Conservation (phyloP, 1,139 yeast species). For the Saccharomyces hybrid region DNA sequence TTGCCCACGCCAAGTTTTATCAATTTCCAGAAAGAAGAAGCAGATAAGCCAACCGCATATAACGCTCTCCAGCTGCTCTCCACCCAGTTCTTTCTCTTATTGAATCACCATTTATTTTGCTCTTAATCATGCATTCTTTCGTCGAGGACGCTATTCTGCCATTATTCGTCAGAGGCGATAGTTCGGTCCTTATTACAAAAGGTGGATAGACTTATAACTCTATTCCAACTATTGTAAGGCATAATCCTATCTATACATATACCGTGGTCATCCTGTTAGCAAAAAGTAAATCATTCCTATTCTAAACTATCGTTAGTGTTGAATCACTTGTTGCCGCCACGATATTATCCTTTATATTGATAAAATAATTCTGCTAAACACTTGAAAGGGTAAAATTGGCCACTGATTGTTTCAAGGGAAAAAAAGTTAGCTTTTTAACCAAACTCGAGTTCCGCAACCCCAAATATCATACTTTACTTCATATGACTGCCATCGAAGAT, state of each 20-base stretch:
- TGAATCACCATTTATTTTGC: neutral
- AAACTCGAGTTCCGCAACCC: neutral
- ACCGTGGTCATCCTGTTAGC: neutral
- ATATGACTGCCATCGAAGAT: slow-evolving; percentile 25
- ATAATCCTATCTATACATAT: neutral
- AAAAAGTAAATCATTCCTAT: neutral
- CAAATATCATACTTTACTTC: neutral
- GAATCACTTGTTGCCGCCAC: neutral
- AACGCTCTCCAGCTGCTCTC: neutral
- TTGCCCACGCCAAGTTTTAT: neutral
- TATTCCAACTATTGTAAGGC: neutral
- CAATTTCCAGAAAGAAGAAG: neutral
- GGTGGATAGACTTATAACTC: neutral
- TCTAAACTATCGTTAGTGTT: neutral
- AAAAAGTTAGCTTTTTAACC: neutral
- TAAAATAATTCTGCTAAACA: neutral
- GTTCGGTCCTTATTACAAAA: neutral
- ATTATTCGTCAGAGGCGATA: neutral
- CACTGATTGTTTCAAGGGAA: neutral
- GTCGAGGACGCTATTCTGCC: neutral
- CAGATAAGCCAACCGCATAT: neutral
- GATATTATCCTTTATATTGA: neutral
- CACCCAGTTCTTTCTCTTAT: neutral
- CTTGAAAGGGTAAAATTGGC: neutral
- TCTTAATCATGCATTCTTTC: neutral